Evolutionary conservation across 1,284 basidiomycete genomes (phyloP).

Genomic region (Cryptococcus depauperatus): DNA sequence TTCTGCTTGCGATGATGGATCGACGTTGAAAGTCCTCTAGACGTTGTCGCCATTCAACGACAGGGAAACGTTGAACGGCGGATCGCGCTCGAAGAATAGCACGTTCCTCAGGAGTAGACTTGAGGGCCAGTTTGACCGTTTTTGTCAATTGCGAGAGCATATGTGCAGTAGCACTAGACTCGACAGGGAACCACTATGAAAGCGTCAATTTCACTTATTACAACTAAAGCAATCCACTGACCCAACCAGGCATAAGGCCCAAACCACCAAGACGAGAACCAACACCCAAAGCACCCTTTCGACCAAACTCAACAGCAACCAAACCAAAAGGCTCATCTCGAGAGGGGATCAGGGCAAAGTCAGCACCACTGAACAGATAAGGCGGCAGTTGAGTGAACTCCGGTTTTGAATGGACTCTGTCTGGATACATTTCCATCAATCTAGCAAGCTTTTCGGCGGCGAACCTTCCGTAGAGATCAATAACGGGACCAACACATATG

Average conservation of each 20-base stretch:
- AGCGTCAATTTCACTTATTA: constrained; percentile 4
- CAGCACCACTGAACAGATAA: constrained; percentile 84
- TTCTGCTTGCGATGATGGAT: constrained; percentile 64
- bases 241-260: constrained; percentile 94
- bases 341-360: constrained; percentile 87
- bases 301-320: constrained; percentile 87
- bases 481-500: constrained; percentile 82
- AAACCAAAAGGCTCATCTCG: constrained; percentile 91
- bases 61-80: constrained; percentile 87
- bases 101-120: constrained; percentile 79
- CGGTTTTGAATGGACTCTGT: constrained; percentile 84
- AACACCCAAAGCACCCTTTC: constrained; percentile 89
- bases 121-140: constrained; percentile 85
- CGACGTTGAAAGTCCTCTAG: constrained; percentile 89
- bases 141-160: constrained; percentile 91
- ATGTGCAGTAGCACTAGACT: constrained; percentile 78
- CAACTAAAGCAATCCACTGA: constrained; percentile 47
- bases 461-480: constrained; percentile 86
- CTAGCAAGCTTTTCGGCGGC: constrained; percentile 84
- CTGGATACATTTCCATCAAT: constrained; percentile 88
- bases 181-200: constrained; percentile 82
- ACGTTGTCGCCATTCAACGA: constrained; percentile 89
- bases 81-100: constrained; percentile 84
- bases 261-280: constrained; percentile 85
- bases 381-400: constrained; percentile 90